A percentile compares a stretch with the other conserved stretches of the same genome.
Evolutionary conservation across 2,329 filamentous ascomycete species (phyloP).

Genomic region (Decorospora gaudefroyi): DNA sequence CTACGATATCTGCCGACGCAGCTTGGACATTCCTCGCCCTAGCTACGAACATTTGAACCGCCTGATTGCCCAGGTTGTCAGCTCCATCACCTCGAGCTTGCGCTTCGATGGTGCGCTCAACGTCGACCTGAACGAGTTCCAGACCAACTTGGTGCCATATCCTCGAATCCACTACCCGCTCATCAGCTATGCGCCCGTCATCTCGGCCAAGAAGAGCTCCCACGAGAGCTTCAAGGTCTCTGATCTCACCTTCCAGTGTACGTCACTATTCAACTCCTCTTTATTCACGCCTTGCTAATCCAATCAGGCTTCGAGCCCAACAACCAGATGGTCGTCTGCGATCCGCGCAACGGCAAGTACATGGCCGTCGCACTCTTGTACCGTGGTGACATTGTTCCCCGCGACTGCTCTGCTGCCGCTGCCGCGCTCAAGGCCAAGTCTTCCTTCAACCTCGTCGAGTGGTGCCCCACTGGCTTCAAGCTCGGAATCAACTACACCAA

Average conservation of each 20-base stretch:
- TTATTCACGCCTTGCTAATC: conserved; percentile 32
- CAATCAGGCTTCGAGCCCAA: conserved; percentile 70
- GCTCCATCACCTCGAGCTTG: conserved; percentile 73
- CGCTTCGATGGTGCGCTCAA: conserved; percentile 74
- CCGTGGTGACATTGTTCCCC: conserved; percentile 71
- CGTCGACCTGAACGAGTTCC: conserved; percentile 77
- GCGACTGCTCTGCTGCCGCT: conserved; percentile 70
- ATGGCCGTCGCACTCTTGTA: conserved; percentile 75
- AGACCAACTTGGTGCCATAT: conserved; percentile 75
- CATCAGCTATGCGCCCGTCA: conserved; percentile 72
- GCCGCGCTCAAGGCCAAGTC: conserved; percentile 70
- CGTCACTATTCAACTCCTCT: conserved; percentile 6
- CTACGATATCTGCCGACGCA: conserved; percentile 75
- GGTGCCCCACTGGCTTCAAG: conserved; percentile 78
- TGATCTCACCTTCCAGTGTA: conserved; percentile 75
- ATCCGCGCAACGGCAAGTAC: conserved; percentile 75
- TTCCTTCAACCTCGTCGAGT: conserved; percentile 74
- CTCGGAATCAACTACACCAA: conserved; percentile 74
- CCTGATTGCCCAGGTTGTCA: conserved; percentile 73
- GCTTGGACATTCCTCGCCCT: conserved; percentile 70
- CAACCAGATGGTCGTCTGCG: conserved; percentile 79
- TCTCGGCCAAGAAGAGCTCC: conserved; percentile 74
- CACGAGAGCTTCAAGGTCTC: conserved; percentile 88
- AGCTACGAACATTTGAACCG: conserved; percentile 74
- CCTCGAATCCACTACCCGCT: conserved; percentile 75